Conservation (phyloP, 1,284 basidiomycete species). For the Leccinum pachyderme region DNA sequence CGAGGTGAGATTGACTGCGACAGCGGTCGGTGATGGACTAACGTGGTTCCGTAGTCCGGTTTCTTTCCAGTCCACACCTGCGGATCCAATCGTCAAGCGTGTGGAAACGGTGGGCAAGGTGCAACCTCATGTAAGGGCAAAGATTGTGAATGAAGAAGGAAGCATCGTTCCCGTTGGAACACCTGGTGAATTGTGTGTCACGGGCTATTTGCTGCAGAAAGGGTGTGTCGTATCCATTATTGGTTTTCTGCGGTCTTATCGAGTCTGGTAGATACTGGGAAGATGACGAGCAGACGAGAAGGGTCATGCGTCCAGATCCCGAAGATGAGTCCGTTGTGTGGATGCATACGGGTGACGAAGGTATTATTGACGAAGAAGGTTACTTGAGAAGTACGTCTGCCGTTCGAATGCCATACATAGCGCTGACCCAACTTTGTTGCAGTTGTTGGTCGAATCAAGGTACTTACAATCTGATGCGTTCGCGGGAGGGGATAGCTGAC, state of each 20-base stretch:
- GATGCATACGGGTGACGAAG: constrained; percentile 88
- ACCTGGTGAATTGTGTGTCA: constrained; percentile 73
- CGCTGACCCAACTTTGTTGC: constrained; percentile 5
- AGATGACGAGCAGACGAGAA: constrained; percentile 66
- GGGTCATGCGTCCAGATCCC: constrained; percentile 54
- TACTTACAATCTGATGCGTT: constrained; percentile 20
- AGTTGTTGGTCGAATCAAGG: constrained; percentile 81
- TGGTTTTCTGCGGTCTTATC: background rate
- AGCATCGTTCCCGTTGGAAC: constrained; percentile 61
- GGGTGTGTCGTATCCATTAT: constrained; percentile 45
- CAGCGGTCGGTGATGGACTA: background rate
- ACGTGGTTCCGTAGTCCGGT: constrained; percentile 55
- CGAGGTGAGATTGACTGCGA: constrained; percentile 39
- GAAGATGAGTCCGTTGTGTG: constrained; percentile 60
- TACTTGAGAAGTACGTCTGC: constrained; percentile 62
- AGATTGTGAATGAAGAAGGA: constrained; percentile 61
- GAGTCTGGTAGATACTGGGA: constrained; percentile 65
- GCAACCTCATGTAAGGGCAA: constrained; percentile 76
- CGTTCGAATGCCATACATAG: constrained; percentile 1
- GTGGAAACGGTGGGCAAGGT: constrained; percentile 80
- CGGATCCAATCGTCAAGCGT: constrained; percentile 68
- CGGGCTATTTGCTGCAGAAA: constrained; percentile 78
- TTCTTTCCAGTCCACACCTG: constrained; percentile 72
- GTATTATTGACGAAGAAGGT: constrained; percentile 79
- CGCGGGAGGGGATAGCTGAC: constrained; percentile 3